phyloP scores from a whole-genome alignment of 768 basidiomycete species.

The Boletus patriciae region DNA sequence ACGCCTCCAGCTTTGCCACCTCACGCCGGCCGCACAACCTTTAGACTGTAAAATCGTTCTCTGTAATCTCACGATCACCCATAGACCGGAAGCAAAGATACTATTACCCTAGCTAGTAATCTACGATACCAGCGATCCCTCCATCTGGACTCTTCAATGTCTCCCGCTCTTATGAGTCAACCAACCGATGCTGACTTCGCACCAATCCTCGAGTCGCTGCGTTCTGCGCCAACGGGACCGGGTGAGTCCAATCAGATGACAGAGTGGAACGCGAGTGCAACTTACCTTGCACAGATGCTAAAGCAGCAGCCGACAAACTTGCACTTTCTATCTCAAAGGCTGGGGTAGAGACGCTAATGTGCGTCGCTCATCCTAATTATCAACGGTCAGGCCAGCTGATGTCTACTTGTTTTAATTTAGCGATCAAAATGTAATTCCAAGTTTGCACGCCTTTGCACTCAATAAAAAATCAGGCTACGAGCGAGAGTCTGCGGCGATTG shows the following conservation, averaged over 20 bases:
- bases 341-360: constrained; percentile 66
- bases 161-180: constrained; percentile 53
- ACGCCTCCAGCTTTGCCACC: neutral
- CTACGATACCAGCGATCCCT: constrained; percentile 19
- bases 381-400: constrained; percentile 16
- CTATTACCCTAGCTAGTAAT: constrained; percentile 13
- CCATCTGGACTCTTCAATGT: constrained; percentile 38
- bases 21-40: constrained; percentile 1
- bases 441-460: constrained; percentile 65
- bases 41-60: constrained; percentile 16
- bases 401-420: constrained; percentile 37
- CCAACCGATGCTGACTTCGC: constrained; percentile 44
- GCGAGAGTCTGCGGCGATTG: constrained; percentile 83
- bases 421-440: constrained; percentile 58
- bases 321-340: constrained; percentile 67
- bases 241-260: constrained; percentile 37
- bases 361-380: constrained; percentile 21
- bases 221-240: constrained; percentile 60
- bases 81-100: constrained; percentile 24
- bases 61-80: constrained; percentile 4
- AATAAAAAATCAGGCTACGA: constrained; percentile 89
- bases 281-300: constrained; percentile 59
- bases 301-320: constrained; percentile 77
- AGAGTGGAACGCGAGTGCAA: neutral
- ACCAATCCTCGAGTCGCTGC: constrained; percentile 46